Conservation (phyloP, 2,329 filamentous ascomycete genomes). For the Aspergillus sp. region DNA sequence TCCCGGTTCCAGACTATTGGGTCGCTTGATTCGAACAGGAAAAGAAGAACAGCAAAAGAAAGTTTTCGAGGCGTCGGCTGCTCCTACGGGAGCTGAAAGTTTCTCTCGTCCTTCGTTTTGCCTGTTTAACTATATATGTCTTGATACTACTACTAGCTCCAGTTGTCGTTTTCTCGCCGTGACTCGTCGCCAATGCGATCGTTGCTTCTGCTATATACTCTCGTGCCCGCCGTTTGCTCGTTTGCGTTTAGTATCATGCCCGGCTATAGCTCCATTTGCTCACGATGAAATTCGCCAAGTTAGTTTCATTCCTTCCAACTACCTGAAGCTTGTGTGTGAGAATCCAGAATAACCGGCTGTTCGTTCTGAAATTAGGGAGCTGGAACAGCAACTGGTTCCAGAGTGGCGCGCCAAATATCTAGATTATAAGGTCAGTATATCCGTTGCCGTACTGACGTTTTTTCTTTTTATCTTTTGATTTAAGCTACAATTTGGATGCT, state of each 20-base stretch:
- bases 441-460: neutral
- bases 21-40: neutral
- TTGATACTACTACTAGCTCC: neutral
- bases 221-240: constrained; percentile 2
- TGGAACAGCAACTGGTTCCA: constrained; percentile 84
- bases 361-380: constrained; percentile 55
- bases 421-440: constrained; percentile 73
- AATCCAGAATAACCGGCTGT: neutral
- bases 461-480: no score
- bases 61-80: no score
- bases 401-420: constrained; percentile 96
- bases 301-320: constrained; percentile 23
- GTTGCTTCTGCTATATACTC: neutral
- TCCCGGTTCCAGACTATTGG: neutral
- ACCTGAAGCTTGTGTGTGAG: neutral
- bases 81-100: no score
- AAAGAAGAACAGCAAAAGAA: no score
- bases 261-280: constrained; percentile 13
- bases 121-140: neutral
- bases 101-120: no score
- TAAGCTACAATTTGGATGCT: constrained; percentile 1
- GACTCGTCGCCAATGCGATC: neutral
- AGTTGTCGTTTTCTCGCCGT: neutral
- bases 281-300: constrained; percentile 66
- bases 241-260: constrained; percentile 20